A percentile compares a stretch with the other conserved stretches of the same genome.
Conservation (phyloP, 169 alveolate species). For the Babesia gibsoni region DNA sequence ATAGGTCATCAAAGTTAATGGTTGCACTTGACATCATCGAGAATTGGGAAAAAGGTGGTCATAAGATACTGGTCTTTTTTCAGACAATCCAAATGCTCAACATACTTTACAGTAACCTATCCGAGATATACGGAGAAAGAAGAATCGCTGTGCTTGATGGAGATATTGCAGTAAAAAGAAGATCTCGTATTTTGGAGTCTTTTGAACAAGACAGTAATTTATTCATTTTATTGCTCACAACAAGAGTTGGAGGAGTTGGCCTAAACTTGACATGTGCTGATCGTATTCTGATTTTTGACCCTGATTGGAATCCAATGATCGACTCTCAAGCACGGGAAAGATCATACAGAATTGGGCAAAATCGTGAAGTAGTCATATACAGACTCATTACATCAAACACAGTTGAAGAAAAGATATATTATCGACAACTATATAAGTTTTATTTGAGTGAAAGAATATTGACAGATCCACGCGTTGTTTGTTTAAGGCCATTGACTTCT, state of each 20-base stretch:
- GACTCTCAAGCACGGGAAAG: slow-evolving; percentile 96
- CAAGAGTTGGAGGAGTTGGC: slow-evolving; percentile 98
- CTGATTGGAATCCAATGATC: slow-evolving; percentile 98
- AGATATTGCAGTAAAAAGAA: slow-evolving; percentile 88
- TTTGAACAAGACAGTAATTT: slow-evolving; percentile 82
- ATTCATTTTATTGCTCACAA: slow-evolving; percentile 88
- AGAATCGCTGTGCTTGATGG: slow-evolving; percentile 93
- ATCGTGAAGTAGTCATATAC: slow-evolving; percentile 91
- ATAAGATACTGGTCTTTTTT: slow-evolving; percentile 87
- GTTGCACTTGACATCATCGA: slow-evolving; percentile 82
- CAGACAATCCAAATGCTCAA: slow-evolving; percentile 90
- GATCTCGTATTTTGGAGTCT: slow-evolving; percentile 85
- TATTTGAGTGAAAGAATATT: slow-evolving; percentile 64
- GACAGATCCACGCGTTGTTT: slow-evolving; percentile 54
- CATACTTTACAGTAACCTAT: slow-evolving; percentile 82
- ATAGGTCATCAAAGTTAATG: slow-evolving; percentile 86
- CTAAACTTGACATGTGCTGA: slow-evolving; percentile 93
- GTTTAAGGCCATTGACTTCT: slow-evolving; percentile 21
- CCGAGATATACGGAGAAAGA: slow-evolving; percentile 51
- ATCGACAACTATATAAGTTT: slow-evolving; percentile 74
- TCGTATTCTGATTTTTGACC: slow-evolving; percentile 92
- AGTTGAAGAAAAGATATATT: slow-evolving; percentile 93
- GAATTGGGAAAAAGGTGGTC: slow-evolving; percentile 70
- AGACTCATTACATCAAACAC: slow-evolving; percentile 92
- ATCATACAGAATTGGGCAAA: slow-evolving; percentile 97